Conservation (phyloP, 2,329 filamentous ascomycete genomes). For the Fusarium sterilihyphosum region DNA sequence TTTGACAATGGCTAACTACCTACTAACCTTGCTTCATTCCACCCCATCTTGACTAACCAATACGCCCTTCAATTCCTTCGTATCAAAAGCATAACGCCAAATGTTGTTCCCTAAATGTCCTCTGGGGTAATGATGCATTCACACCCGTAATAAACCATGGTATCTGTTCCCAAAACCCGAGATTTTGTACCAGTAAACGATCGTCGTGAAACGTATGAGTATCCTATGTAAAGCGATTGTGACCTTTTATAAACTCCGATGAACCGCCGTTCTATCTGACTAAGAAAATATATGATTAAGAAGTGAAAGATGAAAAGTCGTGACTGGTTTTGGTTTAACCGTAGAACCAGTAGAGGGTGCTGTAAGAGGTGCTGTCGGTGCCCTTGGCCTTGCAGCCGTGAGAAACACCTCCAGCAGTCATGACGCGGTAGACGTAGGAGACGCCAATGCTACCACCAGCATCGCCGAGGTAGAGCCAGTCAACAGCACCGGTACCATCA, state of each 20-base stretch:
- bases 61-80: background rate
- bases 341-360: constrained; percentile 69
- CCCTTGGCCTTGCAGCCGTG: constrained; percentile 56
- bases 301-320: constrained; percentile 10
- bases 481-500: constrained; percentile 61
- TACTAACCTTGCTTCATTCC: background rate
- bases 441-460: constrained; percentile 52
- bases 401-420: constrained; percentile 61
- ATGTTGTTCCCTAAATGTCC: constrained; percentile 4
- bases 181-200: constrained; percentile 25
- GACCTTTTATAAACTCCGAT: constrained; percentile 38
- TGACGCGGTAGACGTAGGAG: constrained; percentile 62
- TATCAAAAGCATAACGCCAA: constrained; percentile 22
- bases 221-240: constrained; percentile 34
- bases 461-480: constrained; percentile 62
- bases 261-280: constrained; percentile 29
- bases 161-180: constrained; percentile 35
- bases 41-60: background rate
- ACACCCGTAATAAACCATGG: constrained; percentile 27
- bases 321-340: constrained; percentile 40
- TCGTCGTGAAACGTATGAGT: constrained; percentile 32
- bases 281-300: constrained; percentile 27
- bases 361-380: constrained; percentile 63
- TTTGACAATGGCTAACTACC: constrained; percentile 10
- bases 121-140: constrained; percentile 10